Evolutionary conservation across 2,329 filamentous ascomycete species (phyloP).

Genomic region (Pyrenochaeta sp.): DNA sequence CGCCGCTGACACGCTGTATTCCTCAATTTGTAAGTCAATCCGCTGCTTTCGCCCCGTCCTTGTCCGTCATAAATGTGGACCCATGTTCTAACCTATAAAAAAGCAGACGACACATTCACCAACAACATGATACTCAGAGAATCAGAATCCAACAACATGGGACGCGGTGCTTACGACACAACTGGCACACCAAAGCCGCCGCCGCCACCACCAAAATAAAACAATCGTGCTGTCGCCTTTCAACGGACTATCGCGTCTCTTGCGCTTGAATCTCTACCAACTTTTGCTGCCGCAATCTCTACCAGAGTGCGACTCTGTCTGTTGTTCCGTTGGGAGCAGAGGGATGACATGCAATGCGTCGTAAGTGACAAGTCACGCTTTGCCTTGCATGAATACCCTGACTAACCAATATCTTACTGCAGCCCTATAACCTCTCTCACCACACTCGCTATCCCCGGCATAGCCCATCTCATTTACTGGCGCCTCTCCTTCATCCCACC

Average conservation of each 20-base stretch:
- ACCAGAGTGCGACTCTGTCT: background rate
- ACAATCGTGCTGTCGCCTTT: slow-evolving; percentile 5
- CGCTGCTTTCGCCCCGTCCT: slow-evolving; percentile 14
- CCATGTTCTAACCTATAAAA: slow-evolving; percentile 43
- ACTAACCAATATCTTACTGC: slow-evolving; percentile 40
- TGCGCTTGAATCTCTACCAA: slow-evolving; percentile 6
- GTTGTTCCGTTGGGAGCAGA: slow-evolving; percentile 41
- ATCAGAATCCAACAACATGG: slow-evolving; percentile 56
- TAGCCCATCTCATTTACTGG: slow-evolving; percentile 17
- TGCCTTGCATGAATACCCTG: slow-evolving; percentile 38
- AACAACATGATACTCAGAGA: slow-evolving; percentile 55
- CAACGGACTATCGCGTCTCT: slow-evolving; percentile 13
- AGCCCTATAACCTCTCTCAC: slow-evolving; percentile 32
- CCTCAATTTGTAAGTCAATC: slow-evolving; percentile 29
- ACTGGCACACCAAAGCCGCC: slow-evolving; percentile 59
- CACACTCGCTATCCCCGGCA: slow-evolving; percentile 20
- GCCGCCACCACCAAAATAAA: slow-evolving; percentile 52
- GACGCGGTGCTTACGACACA: slow-evolving; percentile 59
- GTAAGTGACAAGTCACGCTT: slow-evolving; percentile 42
- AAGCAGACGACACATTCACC: slow-evolving; percentile 35
- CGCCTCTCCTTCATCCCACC: slow-evolving; percentile 24
- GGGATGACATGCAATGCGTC: slow-evolving; percentile 41
- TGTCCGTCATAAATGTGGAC: slow-evolving; percentile 23
- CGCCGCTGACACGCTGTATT: slow-evolving; percentile 26
- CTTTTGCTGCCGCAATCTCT: slow-evolving; percentile 1